Conservation (phyloP, 345 rosid species). For the Eutrema heterophyllum region DNA sequence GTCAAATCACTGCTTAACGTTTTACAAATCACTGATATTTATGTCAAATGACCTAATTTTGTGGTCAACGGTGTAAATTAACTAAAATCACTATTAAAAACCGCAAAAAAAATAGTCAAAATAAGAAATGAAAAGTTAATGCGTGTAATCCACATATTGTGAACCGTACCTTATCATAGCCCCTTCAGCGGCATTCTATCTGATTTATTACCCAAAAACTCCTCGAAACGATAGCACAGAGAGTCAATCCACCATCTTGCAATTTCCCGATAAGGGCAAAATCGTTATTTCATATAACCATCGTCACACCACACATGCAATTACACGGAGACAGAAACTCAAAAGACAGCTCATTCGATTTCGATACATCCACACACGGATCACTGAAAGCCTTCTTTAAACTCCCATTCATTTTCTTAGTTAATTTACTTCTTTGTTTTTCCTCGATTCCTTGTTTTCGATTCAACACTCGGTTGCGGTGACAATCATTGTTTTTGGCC, state of each 20-base stretch:
- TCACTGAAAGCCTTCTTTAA: constrained; percentile 10
- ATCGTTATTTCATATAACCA: neutral
- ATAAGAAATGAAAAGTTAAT: neutral
- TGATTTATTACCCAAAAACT: neutral
- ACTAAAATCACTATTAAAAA: no score
- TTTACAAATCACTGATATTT: no score
- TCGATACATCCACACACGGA: constrained; percentile 1
- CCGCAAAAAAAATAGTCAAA: neutral
- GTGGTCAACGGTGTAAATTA: no score
- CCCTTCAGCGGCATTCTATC: constrained; percentile 4
- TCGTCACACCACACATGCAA: constrained; percentile 17
- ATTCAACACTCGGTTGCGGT: neutral
- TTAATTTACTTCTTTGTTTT: neutral
- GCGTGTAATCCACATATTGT: neutral
- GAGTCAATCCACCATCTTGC: neutral
- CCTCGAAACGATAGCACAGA: neutral
- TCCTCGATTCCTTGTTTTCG: constrained; percentile 1
- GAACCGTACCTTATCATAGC: constrained; percentile 3
- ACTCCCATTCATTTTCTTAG: neutral
- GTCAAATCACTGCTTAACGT: no score
- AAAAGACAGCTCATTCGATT: constrained; percentile 32
- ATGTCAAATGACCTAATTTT: no score
- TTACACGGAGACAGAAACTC: constrained; percentile 26
- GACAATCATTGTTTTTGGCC: neutral
- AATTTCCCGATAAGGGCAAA: neutral